Conservation (phyloP, 1,284 basidiomycete species). For the Cutaneotrichosporon daszewskae region DNA sequence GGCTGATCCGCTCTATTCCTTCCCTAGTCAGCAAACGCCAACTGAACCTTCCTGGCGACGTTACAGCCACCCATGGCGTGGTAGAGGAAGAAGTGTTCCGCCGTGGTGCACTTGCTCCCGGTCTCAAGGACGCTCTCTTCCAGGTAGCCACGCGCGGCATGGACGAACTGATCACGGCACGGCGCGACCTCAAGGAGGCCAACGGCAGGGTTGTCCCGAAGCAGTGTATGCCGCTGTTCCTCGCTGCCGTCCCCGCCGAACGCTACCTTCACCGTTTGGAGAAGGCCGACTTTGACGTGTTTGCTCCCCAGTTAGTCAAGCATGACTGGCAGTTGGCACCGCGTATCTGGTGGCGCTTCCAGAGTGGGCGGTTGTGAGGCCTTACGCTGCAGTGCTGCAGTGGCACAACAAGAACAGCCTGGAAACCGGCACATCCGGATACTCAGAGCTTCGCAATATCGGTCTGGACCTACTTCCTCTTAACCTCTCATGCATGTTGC, state of each 20-base stretch:
- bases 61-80: conserved; percentile 71
- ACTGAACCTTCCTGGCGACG: conserved; percentile 77
- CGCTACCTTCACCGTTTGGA: conserved; percentile 66
- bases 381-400: no score
- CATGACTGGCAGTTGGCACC: conserved; percentile 83
- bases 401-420: no score
- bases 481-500: no score
- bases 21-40: conserved; percentile 63
- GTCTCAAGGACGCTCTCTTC: conserved; percentile 62
- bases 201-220: conserved; percentile 57
- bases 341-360: conserved; percentile 68
- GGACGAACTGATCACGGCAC: conserved; percentile 80
- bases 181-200: conserved; percentile 64
- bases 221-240: conserved; percentile 68
- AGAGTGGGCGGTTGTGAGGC: conserved; percentile 42
- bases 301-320: conserved; percentile 62
- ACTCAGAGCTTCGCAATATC: no score
- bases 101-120: conserved; percentile 57
- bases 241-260: conserved; percentile 69
- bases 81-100: conserved; percentile 82
- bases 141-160: conserved; percentile 86
- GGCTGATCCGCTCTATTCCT: conserved; percentile 67
- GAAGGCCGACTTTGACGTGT: conserved; percentile 74
- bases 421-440: no score
- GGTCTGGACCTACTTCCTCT: no score